Percentiles rank a stretch among this genome's conserved stretches.
Evolutionary conservation across 805 yeast species (phyloP).

Genomic region (Sugiyamaella mastotermitis): DNA sequence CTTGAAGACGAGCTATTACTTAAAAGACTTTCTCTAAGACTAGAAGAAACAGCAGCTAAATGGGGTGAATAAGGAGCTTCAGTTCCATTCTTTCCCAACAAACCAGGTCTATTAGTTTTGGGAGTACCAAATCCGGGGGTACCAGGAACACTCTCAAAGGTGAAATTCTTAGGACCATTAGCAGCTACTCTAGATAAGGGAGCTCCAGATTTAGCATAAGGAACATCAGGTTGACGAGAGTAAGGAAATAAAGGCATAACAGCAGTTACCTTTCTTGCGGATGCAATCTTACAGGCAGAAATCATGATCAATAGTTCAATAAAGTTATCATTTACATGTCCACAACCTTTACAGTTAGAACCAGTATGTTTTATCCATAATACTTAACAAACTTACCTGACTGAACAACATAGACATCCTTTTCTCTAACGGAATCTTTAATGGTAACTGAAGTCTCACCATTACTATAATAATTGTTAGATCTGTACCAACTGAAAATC

Average conservation of each 20-base stretch:
- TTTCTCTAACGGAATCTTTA: slow-evolving; percentile 86
- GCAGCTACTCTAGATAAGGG: slow-evolving; percentile 38
- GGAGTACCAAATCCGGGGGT: too few relatives aligned
- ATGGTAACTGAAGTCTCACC: slow-evolving; percentile 92
- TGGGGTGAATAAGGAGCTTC: not conserved
- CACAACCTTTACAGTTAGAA: slow-evolving; percentile 52
- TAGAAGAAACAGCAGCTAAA: not conserved
- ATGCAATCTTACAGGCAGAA: slow-evolving; percentile 89
- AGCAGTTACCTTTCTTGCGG: slow-evolving; percentile 83
- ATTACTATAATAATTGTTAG: too few relatives aligned
- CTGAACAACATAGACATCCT: slow-evolving; percentile 89
- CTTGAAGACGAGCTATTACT: not conserved
- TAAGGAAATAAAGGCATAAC: slow-evolving; percentile 93
- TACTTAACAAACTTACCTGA: slow-evolving; percentile 30
- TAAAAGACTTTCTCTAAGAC: not conserved
- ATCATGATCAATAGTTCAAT: slow-evolving; percentile 77
- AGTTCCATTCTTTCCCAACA: not conserved
- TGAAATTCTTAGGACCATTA: slow-evolving; percentile 25
- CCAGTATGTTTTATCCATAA: not conserved
- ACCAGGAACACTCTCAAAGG: slow-evolving; percentile 47
- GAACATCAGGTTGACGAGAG: slow-evolving; percentile 92
- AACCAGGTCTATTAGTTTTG: not conserved
- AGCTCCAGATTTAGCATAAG: slow-evolving; percentile 72
- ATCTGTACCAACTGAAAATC: not conserved
- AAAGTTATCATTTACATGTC: slow-evolving; percentile 80